Conservation (phyloP, 2,329 filamentous ascomycete species). For the Ascochyta rabiei region DNA sequence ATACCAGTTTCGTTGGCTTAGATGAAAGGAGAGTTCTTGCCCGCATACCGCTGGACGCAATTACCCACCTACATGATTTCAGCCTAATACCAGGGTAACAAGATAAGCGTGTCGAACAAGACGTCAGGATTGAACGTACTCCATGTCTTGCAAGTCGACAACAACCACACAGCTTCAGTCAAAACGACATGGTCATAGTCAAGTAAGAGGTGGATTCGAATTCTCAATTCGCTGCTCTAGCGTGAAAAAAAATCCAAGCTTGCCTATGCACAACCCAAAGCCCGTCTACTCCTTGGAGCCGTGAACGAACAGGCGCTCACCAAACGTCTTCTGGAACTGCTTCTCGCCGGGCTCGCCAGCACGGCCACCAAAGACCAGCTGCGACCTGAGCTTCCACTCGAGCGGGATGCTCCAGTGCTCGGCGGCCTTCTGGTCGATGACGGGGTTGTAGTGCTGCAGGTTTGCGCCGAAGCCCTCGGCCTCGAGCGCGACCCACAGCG, state of each 20-base stretch:
- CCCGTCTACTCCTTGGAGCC: constrained; percentile 39
- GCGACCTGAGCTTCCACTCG: constrained; percentile 78
- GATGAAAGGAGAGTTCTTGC: too few relatives aligned
- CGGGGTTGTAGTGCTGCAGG: constrained; percentile 91
- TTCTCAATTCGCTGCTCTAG: constrained; percentile 2
- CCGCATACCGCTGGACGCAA: too few relatives aligned
- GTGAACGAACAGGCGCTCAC: constrained; percentile 59
- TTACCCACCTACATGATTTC: too few relatives aligned
- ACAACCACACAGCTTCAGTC: background rate
- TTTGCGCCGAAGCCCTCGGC: constrained; percentile 84
- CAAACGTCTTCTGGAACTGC: constrained; percentile 67
- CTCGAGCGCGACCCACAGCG: constrained; percentile 81
- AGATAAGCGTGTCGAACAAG: background rate
- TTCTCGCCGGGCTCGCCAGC: constrained; percentile 66
- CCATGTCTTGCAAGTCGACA: background rate
- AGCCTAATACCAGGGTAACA: background rate
- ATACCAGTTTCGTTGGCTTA: too few relatives aligned
- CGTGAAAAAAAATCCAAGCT: background rate
- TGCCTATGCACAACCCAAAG: background rate
- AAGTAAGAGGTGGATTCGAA: background rate
- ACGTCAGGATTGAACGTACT: background rate
- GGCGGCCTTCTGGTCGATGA: constrained; percentile 76
- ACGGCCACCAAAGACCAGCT: constrained; percentile 79
- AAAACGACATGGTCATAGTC: background rate
- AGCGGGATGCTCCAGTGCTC: constrained; percentile 72